Conservation (phyloP, 2,329 filamentous ascomycete genomes). For the Sarocladium brachiariae region DNA sequence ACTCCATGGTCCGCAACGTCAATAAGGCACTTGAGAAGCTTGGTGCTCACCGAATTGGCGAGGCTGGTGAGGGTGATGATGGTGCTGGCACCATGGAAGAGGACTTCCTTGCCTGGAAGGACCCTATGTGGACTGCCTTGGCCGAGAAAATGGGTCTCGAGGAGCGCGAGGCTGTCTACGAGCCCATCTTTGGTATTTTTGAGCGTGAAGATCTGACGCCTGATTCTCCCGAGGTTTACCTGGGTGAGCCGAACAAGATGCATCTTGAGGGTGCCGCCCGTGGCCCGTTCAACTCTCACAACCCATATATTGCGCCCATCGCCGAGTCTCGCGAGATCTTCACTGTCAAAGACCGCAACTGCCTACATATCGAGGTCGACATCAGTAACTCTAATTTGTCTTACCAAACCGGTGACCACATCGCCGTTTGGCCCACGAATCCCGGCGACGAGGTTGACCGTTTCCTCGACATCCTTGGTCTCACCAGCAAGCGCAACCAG, state of each 20-base stretch:
- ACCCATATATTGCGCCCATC: constrained; percentile 94
- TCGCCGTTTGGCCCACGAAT: constrained; percentile 96
- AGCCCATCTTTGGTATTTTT: constrained; percentile 79
- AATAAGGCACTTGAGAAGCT: constrained; percentile 74
- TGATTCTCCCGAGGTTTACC: constrained; percentile 76
- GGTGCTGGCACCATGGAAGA: constrained; percentile 99
- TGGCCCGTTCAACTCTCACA: constrained; percentile 92
- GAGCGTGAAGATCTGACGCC: constrained; percentile 67
- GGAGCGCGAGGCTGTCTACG: constrained; percentile 93
- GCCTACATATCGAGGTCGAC: constrained; percentile 92
- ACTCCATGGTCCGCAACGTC: constrained; percentile 93
- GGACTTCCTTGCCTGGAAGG: constrained; percentile 98
- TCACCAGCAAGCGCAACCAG: constrained; percentile 67
- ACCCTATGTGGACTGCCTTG: constrained; percentile 93
- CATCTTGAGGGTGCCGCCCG: constrained; percentile 80
- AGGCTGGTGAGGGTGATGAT: constrained; percentile 92
- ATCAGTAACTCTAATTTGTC: constrained; percentile 81
- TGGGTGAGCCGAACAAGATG: constrained; percentile 94
- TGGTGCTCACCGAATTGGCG: constrained; percentile 76
- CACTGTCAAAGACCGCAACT: constrained; percentile 83
- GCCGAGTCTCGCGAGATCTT: constrained; percentile 88
- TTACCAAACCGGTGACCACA: constrained; percentile 96
- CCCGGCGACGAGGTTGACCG: constrained; percentile 86
- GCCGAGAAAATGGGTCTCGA: constrained; percentile 78
- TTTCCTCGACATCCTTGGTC: constrained; percentile 72